phyloP scores from a whole-genome alignment of 805 yeast species.

The Candida cerambycidarum region DNA sequence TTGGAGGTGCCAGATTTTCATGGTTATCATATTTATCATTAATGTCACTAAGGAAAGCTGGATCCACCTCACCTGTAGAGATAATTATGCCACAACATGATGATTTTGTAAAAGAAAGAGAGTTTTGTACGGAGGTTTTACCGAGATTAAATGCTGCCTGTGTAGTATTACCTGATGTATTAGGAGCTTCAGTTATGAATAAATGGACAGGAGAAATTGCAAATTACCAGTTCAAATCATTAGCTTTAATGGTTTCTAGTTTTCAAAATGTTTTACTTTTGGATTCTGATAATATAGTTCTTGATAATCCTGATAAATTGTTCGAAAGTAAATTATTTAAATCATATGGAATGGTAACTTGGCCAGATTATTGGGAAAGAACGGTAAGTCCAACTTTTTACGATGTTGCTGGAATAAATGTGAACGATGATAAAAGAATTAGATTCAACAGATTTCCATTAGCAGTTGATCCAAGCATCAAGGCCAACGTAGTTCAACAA shows the following conservation, averaged over 20 bases:
- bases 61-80: constrained; percentile 41
- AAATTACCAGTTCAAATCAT: constrained; percentile 68
- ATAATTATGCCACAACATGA: constrained; percentile 33
- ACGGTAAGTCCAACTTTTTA: constrained; percentile 37
- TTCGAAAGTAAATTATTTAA: constrained; percentile 30
- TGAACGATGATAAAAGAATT: constrained; percentile 28
- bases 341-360: constrained; percentile 35
- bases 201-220: constrained; percentile 40
- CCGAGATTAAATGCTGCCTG: constrained; percentile 67
- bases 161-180: constrained; percentile 47
- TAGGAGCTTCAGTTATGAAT: constrained; percentile 52
- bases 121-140: constrained; percentile 57
- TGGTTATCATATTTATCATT: constrained; percentile 37
- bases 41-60: constrained; percentile 33
- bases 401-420: constrained; percentile 32
- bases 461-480: constrained; percentile 12
- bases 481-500: constrained; percentile 9
- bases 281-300: constrained; percentile 35
- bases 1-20: constrained; percentile 37
- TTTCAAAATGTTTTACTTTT: constrained; percentile 33
- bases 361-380: constrained; percentile 47
- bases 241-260: constrained; percentile 43
- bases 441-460: constrained; percentile 29
- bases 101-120: constrained; percentile 32
- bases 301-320: constrained; percentile 30